Conservation (phyloP, 768 basidiomycete genomes). For the Tricholoma hemisulphureum region DNA sequence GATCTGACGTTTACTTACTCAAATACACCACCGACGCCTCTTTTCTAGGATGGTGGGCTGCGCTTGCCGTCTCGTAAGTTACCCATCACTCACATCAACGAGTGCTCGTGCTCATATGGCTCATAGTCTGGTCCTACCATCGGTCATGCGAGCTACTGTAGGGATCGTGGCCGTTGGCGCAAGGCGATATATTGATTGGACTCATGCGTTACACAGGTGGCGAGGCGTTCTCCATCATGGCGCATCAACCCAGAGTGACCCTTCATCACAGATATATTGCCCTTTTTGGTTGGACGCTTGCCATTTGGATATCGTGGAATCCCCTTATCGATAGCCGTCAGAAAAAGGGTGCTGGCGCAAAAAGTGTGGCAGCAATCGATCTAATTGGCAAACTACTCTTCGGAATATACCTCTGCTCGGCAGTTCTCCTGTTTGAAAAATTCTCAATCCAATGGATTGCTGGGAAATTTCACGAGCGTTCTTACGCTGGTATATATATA, state of each 20-base stretch:
- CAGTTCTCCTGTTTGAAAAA: slow-evolving; percentile 77
- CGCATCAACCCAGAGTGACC: neutral
- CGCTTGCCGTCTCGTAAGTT: slow-evolving; percentile 62
- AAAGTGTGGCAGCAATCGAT: slow-evolving; percentile 42
- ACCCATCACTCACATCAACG: neutral
- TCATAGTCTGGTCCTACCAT: slow-evolving; percentile 48
- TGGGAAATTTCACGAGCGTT: slow-evolving; percentile 76
- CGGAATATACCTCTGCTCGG: slow-evolving; percentile 65
- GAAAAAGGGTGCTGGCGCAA: slow-evolving; percentile 25
- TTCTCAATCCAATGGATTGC: slow-evolving; percentile 85
- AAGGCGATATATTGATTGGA: slow-evolving; percentile 79
- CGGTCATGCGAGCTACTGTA: slow-evolving; percentile 57
- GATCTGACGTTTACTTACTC: neutral
- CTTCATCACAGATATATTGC: slow-evolving; percentile 51
- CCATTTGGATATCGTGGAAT: slow-evolving; percentile 70
- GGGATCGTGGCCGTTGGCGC: slow-evolving; percentile 72
- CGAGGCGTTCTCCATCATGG: slow-evolving; percentile 4
- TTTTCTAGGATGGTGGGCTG: slow-evolving; percentile 72
- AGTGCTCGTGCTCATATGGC: slow-evolving; percentile 17
- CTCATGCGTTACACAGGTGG: slow-evolving; percentile 62
- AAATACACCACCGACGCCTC: neutral
- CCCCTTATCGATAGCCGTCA: slow-evolving; percentile 58
- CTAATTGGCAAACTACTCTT: slow-evolving; percentile 69
- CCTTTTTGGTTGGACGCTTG: slow-evolving; percentile 63
- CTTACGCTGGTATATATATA: slow-evolving; percentile 38